Percentiles rank a stretch among this genome's conserved stretches.
Conservation (phyloP, 1,139 yeast genomes). For the Keqinozyma sinolaborantium region DNA sequence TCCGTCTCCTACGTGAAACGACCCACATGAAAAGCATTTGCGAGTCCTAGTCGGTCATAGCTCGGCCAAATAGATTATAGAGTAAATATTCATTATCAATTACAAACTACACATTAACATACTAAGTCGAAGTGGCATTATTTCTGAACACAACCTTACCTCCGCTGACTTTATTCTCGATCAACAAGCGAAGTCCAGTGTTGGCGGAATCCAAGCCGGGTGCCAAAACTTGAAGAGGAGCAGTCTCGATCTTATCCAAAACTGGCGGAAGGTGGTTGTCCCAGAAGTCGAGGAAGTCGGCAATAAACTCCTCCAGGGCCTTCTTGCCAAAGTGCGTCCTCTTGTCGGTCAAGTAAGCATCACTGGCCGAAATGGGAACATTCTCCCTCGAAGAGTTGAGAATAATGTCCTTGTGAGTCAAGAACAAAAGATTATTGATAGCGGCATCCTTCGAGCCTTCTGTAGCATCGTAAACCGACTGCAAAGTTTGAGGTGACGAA, state of each 20-base stretch:
- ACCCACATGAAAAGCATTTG: too few relatives aligned
- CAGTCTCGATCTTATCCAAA: slow-evolving; percentile 14
- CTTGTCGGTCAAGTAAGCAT: slow-evolving; percentile 12
- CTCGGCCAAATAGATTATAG: not conserved
- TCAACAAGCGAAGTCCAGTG: slow-evolving; percentile 23
- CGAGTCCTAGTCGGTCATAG: too few relatives aligned
- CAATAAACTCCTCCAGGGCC: slow-evolving; percentile 2
- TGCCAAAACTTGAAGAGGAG: slow-evolving; percentile 21
- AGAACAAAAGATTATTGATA: slow-evolving; percentile 29
- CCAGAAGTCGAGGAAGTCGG: slow-evolving; percentile 20
- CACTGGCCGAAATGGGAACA: slow-evolving; percentile 18
- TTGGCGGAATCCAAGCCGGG: slow-evolving; percentile 25
- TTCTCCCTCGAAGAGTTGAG: slow-evolving; percentile 15
- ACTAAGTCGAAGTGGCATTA: not conserved
- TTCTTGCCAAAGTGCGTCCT: slow-evolving; percentile 8
- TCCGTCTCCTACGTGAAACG: too few relatives aligned
- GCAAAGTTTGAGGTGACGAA: slow-evolving; percentile 37
- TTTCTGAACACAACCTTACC: slow-evolving; percentile 25
- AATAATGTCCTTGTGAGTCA: slow-evolving; percentile 12
- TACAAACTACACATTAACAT: too few relatives aligned
- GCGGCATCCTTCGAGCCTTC: slow-evolving; percentile 17
- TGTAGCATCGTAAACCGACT: slow-evolving; percentile 41
- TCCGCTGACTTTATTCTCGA: slow-evolving; percentile 21
- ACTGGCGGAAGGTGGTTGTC: slow-evolving; percentile 14
- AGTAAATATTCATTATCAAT: too few relatives aligned